Evolutionary conservation across 805 yeast species (phyloP).

Genomic region (Ogataea methanolica): DNA sequence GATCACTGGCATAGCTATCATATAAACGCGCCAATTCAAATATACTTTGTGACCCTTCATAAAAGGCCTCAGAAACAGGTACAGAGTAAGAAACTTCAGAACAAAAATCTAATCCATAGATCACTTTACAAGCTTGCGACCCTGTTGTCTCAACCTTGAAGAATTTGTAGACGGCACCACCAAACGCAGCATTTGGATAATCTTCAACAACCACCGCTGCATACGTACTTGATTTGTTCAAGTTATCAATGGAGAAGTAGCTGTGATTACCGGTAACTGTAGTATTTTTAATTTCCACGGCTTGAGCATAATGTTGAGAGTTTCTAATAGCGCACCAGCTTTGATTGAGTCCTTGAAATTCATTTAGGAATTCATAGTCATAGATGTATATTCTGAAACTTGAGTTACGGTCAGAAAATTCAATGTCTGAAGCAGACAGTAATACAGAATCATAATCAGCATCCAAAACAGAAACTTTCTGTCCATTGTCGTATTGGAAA

Average conservation of each 20-base stretch:
- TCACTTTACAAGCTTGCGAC: conserved; percentile 60
- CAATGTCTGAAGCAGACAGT: conserved; percentile 28
- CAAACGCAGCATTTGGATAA: conserved; percentile 33
- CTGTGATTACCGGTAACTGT: conserved; percentile 23
- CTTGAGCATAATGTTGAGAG: conserved; percentile 19
- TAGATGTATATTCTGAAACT: conserved; percentile 43
- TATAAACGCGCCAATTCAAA: conserved; percentile 43
- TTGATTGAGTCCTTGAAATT: conserved; percentile 37
- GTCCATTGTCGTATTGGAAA: conserved; percentile 61
- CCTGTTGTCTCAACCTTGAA: conserved; percentile 54
- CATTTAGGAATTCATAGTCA: conserved; percentile 33
- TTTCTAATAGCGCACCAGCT: conserved; percentile 71
- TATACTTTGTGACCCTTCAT: conserved; percentile 26
- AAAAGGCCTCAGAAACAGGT: conserved; percentile 42
- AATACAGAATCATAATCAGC: conserved; percentile 65
- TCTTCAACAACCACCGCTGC: conserved; percentile 59
- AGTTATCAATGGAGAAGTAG: conserved; percentile 56
- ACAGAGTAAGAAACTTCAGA: conserved; percentile 81
- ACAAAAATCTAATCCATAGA: conserved; percentile 76
- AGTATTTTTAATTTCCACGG: conserved; percentile 18
- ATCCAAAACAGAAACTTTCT: conserved; percentile 58
- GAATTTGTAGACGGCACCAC: conserved; percentile 61
- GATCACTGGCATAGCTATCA: conserved; percentile 54
- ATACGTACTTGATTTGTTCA: conserved; percentile 59
- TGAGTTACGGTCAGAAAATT: conserved; percentile 39